Percentiles rank a stretch among this genome's conserved stretches.
These are phyloP conservation scores for Kodamaea fukazawae DNA, from an alignment of 805 yeast species.

Conservation along the genomic window DNA sequence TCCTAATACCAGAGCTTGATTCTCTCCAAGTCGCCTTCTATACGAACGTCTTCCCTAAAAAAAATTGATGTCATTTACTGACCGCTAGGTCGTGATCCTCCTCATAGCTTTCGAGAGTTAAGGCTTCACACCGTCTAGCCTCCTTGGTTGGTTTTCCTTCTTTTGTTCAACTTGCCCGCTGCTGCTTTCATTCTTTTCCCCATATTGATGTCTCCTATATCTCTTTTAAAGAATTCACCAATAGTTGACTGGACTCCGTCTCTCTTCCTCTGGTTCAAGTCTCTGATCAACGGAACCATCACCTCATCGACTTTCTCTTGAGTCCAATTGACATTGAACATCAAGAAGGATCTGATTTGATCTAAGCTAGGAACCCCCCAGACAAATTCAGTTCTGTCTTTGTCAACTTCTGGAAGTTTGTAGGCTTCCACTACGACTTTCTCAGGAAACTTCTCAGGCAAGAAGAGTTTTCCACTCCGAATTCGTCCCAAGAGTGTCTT, in stretches of 20 bases:
- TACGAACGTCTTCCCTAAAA: too few species aligned
- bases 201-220: constrained; percentile 33
- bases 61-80: too few species aligned
- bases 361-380: constrained; percentile 94
- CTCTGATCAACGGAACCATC: constrained; percentile 78
- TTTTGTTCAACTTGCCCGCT: constrained; percentile 43
- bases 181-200: constrained; percentile 66
- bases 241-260: constrained; percentile 58
- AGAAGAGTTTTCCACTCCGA: constrained; percentile 47
- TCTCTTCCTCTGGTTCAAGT: constrained; percentile 61
- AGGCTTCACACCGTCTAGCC: too few species aligned
- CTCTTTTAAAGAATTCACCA: constrained; percentile 56
- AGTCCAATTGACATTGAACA: constrained; percentile 75
- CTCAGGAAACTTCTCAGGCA: constrained; percentile 72
- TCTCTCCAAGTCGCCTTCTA: too few species aligned
- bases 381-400: constrained; percentile 68
- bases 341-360: constrained; percentile 65
- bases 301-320: constrained; percentile 75
- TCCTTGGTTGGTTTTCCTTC: constrained; percentile 7
- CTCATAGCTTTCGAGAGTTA: too few species aligned
- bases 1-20: too few species aligned
- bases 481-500: constrained; percentile 58
- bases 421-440: constrained; percentile 70
- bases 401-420: constrained; percentile 76
- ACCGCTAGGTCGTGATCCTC: too few species aligned